phyloP scores from a whole-genome alignment of 2,329 filamentous ascomycete genomes.

The Paracoccidioides brasiliensis region DNA sequence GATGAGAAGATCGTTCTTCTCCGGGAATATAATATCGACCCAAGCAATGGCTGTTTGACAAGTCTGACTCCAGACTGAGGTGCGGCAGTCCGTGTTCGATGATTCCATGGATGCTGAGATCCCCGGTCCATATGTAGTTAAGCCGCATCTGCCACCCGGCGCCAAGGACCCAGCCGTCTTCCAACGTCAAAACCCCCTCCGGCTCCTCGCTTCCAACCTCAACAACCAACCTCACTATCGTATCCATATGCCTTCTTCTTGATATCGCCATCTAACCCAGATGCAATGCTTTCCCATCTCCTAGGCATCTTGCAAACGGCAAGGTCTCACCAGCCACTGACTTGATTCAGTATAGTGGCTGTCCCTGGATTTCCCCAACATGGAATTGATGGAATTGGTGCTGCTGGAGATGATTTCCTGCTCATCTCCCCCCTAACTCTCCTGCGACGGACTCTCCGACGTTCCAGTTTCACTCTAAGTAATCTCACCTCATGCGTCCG shows the following conservation, averaged over 20 bases:
- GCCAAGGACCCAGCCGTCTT: no score
- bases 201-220: background rate
- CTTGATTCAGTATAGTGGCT: background rate
- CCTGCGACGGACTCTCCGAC: conserved; percentile 7
- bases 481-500: conserved; percentile 16
- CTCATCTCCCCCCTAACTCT: background rate
- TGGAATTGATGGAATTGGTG: background rate
- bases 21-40: background rate
- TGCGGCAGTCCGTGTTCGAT: conserved; percentile 6
- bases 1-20: background rate
- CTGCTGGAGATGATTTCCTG: background rate
- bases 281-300: background rate
- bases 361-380: background rate
- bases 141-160: background rate
- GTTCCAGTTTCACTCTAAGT: conserved; percentile 11
- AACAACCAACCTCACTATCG: background rate
- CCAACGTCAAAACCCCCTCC: background rate
- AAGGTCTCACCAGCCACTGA: background rate
- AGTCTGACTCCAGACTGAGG: conserved; percentile 1
- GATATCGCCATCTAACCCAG: background rate
- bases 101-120: background rate
- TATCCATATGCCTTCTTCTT: background rate
- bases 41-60: background rate
- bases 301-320: background rate
- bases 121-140: background rate